A percentile compares a stretch with the other conserved stretches of the same genome.
Conservation (phyloP, 129 eudicot species). For the Mikania micrantha region DNA sequence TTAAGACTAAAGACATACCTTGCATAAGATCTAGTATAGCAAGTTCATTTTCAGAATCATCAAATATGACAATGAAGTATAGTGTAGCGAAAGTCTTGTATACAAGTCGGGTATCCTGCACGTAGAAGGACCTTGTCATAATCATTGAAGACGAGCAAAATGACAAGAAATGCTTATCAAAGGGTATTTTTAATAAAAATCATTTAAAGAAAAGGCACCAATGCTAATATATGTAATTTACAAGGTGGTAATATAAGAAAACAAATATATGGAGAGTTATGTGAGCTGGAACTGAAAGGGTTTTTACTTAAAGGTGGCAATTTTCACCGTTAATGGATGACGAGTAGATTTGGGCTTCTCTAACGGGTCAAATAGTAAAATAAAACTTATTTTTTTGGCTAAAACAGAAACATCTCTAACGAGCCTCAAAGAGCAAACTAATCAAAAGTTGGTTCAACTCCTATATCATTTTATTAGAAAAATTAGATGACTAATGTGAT, state of each 20-base stretch:
- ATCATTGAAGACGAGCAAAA: not conserved
- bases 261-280: not conserved
- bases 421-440: not conserved
- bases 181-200: not conserved
- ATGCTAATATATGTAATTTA: not conserved
- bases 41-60: constrained; percentile 85
- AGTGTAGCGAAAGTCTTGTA: constrained; percentile 87
- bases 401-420: not conserved
- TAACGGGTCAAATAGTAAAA: not conserved
- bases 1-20: constrained; percentile 39
- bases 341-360: not conserved
- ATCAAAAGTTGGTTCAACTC: not conserved
- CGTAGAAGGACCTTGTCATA: not conserved
- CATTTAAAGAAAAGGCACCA: no score
- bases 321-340: not conserved
- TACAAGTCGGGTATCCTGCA: constrained; percentile 85
- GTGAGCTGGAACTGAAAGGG: not conserved
- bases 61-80: constrained; percentile 76
- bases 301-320: not conserved
- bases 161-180: not conserved
- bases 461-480: not conserved
- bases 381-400: not conserved
- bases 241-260: not conserved
- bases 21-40: constrained; percentile 96
- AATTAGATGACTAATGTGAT: not conserved